phyloP scores from a whole-genome alignment of 2,329 filamentous ascomycete genomes.

The Fusarium veterinarium region DNA sequence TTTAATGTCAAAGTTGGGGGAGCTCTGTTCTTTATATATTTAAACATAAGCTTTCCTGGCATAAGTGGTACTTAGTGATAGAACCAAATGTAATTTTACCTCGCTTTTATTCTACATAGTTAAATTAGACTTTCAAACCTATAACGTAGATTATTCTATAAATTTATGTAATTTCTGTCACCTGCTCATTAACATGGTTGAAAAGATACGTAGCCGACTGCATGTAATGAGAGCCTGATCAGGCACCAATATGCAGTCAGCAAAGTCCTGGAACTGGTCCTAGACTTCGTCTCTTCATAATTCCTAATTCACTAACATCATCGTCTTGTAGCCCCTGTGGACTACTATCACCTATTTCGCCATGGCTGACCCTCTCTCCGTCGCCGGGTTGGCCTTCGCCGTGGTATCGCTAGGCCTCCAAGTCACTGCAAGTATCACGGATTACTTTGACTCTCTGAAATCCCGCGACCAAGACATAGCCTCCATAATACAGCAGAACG shows the following conservation, averaged over 20 bases:
- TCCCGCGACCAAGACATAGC: neutral
- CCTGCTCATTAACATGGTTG: neutral
- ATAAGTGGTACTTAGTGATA: neutral
- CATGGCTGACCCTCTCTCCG: neutral
- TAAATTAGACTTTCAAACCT: no score
- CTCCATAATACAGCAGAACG: neutral
- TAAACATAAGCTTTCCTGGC: neutral
- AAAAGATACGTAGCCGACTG: neutral
- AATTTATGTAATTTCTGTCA: neutral
- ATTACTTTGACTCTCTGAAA: neutral
- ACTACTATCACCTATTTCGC: neutral
- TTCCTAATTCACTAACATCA: neutral
- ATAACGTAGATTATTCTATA: accelerated
- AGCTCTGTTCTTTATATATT: accelerated
- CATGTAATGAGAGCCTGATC: neutral
- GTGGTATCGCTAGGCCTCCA: neutral
- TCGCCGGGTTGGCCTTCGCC: no score
- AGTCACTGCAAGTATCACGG: neutral
- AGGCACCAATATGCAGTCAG: neutral
- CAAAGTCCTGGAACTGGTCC: neutral
- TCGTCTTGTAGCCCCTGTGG: neutral
- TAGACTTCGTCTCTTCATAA: accelerated
- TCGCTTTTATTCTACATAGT: no score
- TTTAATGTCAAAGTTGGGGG: no score
- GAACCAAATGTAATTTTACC: accelerated